Percentiles rank a stretch among this genome's conserved stretches.
These are phyloP conservation scores for Rhizopus sp. DNA, from an alignment of 371 early-diverging fungal species.

Conservation along the genomic window DNA sequence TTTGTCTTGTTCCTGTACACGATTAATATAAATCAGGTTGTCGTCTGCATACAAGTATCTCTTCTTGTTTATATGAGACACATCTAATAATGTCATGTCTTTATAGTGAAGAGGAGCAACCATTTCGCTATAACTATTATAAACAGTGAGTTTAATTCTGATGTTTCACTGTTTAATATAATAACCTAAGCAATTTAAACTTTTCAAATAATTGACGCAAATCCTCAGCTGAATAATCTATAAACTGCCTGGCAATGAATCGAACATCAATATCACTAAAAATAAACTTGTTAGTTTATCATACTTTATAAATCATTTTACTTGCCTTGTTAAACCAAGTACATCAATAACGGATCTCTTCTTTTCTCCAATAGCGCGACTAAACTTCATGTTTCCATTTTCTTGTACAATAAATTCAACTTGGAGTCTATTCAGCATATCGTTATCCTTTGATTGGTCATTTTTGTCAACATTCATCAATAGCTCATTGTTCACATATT, in stretches of 20 bases:
- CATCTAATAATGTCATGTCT: constrained; percentile 29
- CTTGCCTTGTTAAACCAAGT: constrained; percentile 31
- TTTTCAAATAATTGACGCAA: constrained; percentile 15
- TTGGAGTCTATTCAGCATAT: constrained; percentile 21
- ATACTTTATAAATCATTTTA: background rate
- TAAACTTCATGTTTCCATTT: constrained; percentile 23
- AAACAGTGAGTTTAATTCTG: background rate
- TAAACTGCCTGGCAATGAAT: constrained; percentile 26
- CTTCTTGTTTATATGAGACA: constrained; percentile 33
- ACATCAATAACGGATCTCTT: constrained; percentile 29
- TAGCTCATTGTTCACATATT: constrained; percentile 29
- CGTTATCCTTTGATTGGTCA: background rate
- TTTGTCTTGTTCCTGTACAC: constrained; percentile 37
- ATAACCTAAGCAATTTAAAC: constrained; percentile 31
- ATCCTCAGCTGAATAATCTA: constrained; percentile 9
- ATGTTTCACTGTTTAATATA: background rate
- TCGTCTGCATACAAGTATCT: constrained; percentile 20
- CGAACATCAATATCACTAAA: constrained; percentile 38
- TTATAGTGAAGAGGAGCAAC: constrained; percentile 24
- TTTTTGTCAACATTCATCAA: background rate
- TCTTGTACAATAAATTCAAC: constrained; percentile 33
- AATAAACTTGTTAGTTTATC: background rate
- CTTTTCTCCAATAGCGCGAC: constrained; percentile 28
- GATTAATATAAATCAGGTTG: constrained; percentile 26
- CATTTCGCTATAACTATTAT: constrained; percentile 34